Evolutionary conservation across 2,329 filamentous ascomycete genomes (phyloP), one percentile per base, ranked within the genome.

Genomic region (Cladosporium sp.): DNA sequence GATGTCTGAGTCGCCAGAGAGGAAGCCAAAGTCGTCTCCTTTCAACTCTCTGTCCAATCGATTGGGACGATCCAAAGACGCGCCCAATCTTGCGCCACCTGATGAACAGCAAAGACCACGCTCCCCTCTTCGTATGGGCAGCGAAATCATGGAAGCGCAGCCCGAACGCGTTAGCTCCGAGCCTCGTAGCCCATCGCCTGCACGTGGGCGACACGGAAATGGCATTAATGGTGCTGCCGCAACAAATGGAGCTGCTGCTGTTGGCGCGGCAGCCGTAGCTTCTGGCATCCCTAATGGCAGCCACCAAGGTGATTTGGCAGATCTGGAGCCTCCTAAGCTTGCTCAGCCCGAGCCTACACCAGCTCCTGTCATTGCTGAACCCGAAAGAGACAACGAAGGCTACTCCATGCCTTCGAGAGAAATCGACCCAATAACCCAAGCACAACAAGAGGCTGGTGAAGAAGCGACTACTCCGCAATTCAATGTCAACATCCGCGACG

Each of bases 401-500:
- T 94, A 87, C 69, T 88, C 82, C 3, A 82, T 93, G n/a, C 89
- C 88, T 0, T 80, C 84, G 0, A 77, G 83, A 79, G 87, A 70
- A 80, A 69, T 73, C 19, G 79, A 80, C 64, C 75, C 77, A 39
- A 76, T 93, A 59, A 88, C 89, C 0, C 84, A 88, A 69, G 89
- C 89, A 7, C 83, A 92, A 71, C 81, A 81, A 43, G 89, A 92
- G 69, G 80, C 80, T 3, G 64, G 61, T 40, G 60, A 63, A 12
- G 84, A 87, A 51, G 84, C 86, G 43, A 75, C 74, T 5, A 82
- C 86, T 49, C 78, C 86, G 8, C 78, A 81, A 60, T 92, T 92
- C 76, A 93, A 89, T 72, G 81, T 95, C 55, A 90, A 85, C 69
- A 95, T 95, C 54, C 82, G 87, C 62, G 88, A 89, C 64, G 86